Conservation (phyloP, 768 basidiomycete species). For the Gymnopilus junonius region DNA sequence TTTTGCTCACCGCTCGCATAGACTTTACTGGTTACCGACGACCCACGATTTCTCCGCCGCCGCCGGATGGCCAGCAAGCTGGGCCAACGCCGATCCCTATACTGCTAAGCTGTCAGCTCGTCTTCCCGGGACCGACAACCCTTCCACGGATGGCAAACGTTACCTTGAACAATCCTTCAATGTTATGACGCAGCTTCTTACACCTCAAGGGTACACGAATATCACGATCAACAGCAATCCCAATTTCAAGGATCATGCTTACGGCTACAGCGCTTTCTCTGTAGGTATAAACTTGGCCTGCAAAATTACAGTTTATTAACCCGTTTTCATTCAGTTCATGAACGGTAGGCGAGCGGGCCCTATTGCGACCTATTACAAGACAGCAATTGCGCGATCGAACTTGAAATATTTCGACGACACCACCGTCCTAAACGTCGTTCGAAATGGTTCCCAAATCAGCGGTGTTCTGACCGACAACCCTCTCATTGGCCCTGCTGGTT, state of each 20-base stretch:
- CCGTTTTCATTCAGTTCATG: constrained; percentile 34
- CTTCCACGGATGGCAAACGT: constrained; percentile 61
- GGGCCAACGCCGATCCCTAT: constrained; percentile 56
- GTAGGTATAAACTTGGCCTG: constrained; percentile 27
- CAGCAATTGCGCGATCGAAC: constrained; percentile 56
- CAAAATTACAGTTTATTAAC: neutral
- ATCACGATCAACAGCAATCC: constrained; percentile 61
- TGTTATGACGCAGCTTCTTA: constrained; percentile 49
- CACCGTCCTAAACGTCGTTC: constrained; percentile 54
- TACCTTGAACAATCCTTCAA: constrained; percentile 56
- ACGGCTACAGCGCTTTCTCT: constrained; percentile 54
- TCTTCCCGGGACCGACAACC: constrained; percentile 59
- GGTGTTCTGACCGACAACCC: constrained; percentile 68
- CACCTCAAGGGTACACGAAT: constrained; percentile 51
- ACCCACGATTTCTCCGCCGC: constrained; percentile 40
- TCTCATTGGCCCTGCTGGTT: constrained; percentile 55
- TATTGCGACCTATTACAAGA: constrained; percentile 62
- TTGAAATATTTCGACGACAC: constrained; percentile 54
- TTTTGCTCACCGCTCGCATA: neutral
- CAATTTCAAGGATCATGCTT: constrained; percentile 61
- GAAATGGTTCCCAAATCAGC: constrained; percentile 57
- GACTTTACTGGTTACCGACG: neutral
- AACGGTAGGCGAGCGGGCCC: constrained; percentile 57
- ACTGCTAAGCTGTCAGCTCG: constrained; percentile 52
- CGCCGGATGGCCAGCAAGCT: constrained; percentile 58